Evolutionary conservation across 2,329 filamentous ascomycete genomes (phyloP).

Genomic region (Aspergillus fumigatus): DNA sequence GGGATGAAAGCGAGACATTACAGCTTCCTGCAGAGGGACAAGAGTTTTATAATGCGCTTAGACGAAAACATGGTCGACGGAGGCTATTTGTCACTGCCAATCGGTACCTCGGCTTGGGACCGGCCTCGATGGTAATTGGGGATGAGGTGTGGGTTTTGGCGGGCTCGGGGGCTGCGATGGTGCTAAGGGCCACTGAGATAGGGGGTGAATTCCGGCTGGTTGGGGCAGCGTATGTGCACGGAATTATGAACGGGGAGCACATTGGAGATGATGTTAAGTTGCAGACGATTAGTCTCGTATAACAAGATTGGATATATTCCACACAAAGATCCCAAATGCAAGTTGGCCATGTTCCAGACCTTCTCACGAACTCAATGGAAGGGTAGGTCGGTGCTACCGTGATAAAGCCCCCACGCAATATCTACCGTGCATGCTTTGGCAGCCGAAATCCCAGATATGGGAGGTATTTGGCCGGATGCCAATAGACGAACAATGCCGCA

Average conservation of each 20-base stretch:
- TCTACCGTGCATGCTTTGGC: constrained; percentile 25
- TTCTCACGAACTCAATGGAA: too few relatives aligned
- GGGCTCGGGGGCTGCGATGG: not conserved
- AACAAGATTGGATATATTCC: not conserved
- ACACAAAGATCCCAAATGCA: not conserved
- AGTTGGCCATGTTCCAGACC: not conserved
- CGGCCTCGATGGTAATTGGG: not conserved
- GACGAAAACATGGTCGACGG: constrained; percentile 1
- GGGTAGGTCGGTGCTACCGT: too few relatives aligned
- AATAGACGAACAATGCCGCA: constrained; percentile 26
- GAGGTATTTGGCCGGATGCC: constrained; percentile 32
- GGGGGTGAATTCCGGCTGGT: not conserved
- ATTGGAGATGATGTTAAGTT: not conserved
- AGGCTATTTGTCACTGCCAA: constrained; percentile 2
- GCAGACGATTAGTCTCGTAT: not conserved
- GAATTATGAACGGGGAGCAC: constrained; percentile 1
- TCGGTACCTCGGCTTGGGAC: constrained; percentile 1
- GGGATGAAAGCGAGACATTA: constrained; percentile 1
- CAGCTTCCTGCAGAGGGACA: not conserved
- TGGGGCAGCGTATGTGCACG: constrained; percentile 3
- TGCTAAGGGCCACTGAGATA: not conserved
- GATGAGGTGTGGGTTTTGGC: constrained; percentile 3
- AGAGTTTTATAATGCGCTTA: not conserved
- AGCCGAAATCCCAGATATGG: constrained; percentile 31
- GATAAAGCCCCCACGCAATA: too few relatives aligned